phyloP scores from a whole-genome alignment of 192 early-diverging fungal genomes.

The Lobosporangium transversale region DNA sequence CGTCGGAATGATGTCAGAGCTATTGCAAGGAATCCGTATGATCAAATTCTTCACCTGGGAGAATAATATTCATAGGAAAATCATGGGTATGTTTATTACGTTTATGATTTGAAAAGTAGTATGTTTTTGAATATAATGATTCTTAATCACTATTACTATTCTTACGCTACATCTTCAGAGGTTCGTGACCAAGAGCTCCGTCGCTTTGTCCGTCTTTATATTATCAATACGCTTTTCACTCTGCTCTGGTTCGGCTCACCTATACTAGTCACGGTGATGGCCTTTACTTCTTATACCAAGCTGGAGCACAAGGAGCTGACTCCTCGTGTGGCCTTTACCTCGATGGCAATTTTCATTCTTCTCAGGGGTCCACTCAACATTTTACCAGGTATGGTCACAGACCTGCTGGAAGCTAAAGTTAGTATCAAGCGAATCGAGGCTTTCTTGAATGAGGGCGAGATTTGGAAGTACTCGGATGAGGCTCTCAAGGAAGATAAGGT shows the following conservation, averaged over 20 bases:
- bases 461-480: conserved; percentile 59
- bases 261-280: conserved; percentile 67
- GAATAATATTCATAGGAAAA: conserved; percentile 71
- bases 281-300: conserved; percentile 68
- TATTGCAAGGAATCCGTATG: conserved; percentile 84
- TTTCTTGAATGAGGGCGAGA: conserved; percentile 81
- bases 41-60: conserved; percentile 92
- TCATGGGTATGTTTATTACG: conserved; percentile 65
- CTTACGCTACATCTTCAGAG: too few species aligned
- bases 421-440: conserved; percentile 70
- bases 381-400: conserved; percentile 50
- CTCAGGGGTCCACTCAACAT: conserved; percentile 58
- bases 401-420: conserved; percentile 47
- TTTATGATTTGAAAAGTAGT: too few species aligned
- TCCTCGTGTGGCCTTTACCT: conserved; percentile 72
- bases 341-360: conserved; percentile 71
- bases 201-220: conserved; percentile 49
- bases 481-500: background rate
- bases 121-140: too few species aligned
- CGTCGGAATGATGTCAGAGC: conserved; percentile 79
- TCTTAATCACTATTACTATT: background rate
- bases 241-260: conserved; percentile 57
- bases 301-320: conserved; percentile 69
- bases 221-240: conserved; percentile 43
- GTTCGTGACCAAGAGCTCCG: conserved; percentile 53